These are phyloP conservation scores for Salix caprea DNA, from an alignment of 345 rosid genomes.

Conservation along the genomic window DNA sequence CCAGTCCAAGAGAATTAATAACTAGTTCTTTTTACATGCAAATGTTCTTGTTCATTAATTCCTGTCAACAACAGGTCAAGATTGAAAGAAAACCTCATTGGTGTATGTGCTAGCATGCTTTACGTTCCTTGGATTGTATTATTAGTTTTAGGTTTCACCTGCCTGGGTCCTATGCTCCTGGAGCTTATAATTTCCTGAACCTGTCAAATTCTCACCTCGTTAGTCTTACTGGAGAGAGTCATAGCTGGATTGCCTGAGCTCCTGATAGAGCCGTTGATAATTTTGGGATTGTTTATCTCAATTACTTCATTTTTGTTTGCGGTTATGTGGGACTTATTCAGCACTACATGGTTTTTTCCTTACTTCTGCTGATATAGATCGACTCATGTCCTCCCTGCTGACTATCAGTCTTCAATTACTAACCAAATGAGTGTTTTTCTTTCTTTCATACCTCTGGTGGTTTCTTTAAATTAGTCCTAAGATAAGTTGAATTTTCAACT, in stretches of 20 bases:
- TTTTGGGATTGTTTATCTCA: background rate
- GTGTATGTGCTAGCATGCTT: background rate
- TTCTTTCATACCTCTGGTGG: background rate
- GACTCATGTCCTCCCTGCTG: background rate
- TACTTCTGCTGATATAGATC: background rate
- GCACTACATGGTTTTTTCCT: background rate
- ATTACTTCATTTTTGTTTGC: background rate
- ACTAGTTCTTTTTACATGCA: background rate
- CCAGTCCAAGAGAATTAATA: background rate
- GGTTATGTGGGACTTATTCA: too few relatives aligned
- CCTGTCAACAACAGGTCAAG: background rate
- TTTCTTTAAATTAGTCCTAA: background rate
- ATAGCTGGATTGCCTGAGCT: background rate
- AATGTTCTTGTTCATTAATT: background rate
- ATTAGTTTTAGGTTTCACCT: background rate
- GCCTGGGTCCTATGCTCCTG: too few relatives aligned
- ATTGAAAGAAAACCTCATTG: background rate
- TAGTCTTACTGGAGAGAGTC: background rate
- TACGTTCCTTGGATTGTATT: background rate
- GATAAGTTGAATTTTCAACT: background rate
- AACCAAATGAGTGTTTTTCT: background rate
- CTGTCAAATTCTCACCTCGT: background rate
- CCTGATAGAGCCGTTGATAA: background rate
- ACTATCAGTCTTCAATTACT: background rate
- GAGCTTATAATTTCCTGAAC: background rate